Evolutionary conservation across 768 basidiomycete species (phyloP), one percentile per base, ranked within the genome.

Genomic region (Agaricus blazei): DNA sequence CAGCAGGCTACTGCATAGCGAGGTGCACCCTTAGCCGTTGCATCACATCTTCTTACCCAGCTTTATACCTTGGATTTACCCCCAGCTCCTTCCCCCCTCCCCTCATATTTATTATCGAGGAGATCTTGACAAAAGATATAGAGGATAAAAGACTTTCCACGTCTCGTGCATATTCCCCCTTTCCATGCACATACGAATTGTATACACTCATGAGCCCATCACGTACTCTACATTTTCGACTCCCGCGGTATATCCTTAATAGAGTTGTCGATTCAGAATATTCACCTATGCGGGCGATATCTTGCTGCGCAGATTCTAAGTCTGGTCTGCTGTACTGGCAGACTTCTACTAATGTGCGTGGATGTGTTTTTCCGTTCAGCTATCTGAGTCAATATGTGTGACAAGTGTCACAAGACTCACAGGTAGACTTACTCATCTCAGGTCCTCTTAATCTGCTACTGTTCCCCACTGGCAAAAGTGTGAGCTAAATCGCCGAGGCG

Each of bases 31-130:
- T 27, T 34, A 49, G 9, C 29, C 14, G 29, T 23, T 49, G 24
- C 34, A 29, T 34, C 31, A 11, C 26, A 15, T 47, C 31, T 4
- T 15, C 2, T 31, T 40, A 15, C 28, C 9, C 31, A 19, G 8
- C 28, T 42, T 41, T 52, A 31, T 34, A n/a, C 28, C 31, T 23
- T 44, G 27, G 8, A 43, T 42, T 37, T 51, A 28, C 36, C 36
- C 28, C 14, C 36, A 19, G 19, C 19, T 28, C 54, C 47, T 41
- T 42, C 15, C 31, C n/a, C 42, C 29, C 40, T 34, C 29, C 48
- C 41, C 48, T 44, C 52, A 54, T 50, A 56, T 50, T 49, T 56
- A 56, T 50, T 37, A n/a, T 28, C 38, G 47, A 50, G 54, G 48
- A 44, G 34, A 37, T 12, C 31, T 43, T 26, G 54, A 27, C 29